Conservation (phyloP, 2,329 filamentous ascomycete species). For the Zymoseptoria tritici region DNA sequence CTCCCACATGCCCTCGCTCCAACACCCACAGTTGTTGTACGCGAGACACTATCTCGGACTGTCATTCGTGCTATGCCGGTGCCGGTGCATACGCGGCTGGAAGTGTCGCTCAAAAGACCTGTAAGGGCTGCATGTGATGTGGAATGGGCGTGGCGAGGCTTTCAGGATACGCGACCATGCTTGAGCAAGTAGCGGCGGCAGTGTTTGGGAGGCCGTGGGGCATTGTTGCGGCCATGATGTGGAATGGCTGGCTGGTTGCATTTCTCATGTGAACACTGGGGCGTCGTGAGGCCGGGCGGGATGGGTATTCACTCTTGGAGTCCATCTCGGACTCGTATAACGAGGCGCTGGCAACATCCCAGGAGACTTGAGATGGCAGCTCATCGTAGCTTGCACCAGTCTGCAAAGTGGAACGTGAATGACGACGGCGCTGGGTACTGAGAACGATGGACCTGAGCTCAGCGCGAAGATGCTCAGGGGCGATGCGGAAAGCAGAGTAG, state of each 20-base stretch:
- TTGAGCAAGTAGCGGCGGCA: not conserved
- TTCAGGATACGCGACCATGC: not conserved
- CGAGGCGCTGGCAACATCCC: constrained; percentile 12
- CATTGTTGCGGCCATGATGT: not conserved
- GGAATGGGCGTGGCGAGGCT: not conserved
- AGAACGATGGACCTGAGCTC: constrained; percentile 4
- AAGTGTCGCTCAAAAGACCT: not conserved
- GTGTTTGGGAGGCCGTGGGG: not conserved
- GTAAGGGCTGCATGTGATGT: not conserved
- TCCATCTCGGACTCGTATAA: constrained; percentile 11
- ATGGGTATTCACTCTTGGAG: not conserved
- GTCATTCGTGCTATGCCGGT: not conserved
- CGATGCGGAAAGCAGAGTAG: constrained; percentile 63
- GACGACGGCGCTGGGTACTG: constrained; percentile 8
- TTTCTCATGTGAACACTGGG: not conserved
- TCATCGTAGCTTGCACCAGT: not conserved
- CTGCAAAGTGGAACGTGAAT: not conserved
- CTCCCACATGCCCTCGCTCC: not conserved
- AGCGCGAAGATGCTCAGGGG: constrained; percentile 25
- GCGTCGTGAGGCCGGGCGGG: not conserved
- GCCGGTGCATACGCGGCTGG: not conserved
- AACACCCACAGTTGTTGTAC: not conserved
- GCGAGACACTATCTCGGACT: not conserved
- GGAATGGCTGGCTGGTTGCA: not conserved
- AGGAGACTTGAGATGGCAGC: constrained; percentile 4